Evolutionary conservation across 768 basidiomycete species (phyloP), one percentile per base, ranked within the genome.

Genomic region (Termitomyces sp.): DNA sequence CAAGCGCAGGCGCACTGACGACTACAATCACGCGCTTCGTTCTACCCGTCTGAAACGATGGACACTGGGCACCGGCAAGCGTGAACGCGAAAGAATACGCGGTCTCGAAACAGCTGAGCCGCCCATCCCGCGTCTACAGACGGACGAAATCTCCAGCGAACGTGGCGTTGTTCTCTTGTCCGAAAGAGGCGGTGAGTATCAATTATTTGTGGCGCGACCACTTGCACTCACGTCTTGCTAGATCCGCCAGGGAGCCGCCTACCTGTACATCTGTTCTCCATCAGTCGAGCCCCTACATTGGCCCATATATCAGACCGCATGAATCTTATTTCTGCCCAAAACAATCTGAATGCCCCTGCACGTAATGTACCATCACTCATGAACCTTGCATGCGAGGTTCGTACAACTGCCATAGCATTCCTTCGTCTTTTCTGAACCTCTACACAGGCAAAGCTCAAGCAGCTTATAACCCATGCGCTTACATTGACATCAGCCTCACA

Each of bases 231-330:
- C 33, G 22, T 53, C 28, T 53, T 1, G n/a, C 33, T 48, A 91
- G 90, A 88, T 55, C 82, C 85, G 1, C 82, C 91, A 3, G 91
- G 91, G 5, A 89, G 83, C 63, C 85, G 89, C 35, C 74, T 88
- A 22, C 85, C 87, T 2, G 77, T 92, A 8, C 88, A 91, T 58
- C 80, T 93, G n/a, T 84, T 90, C 38, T 85, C 91, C 9, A 81
- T 84, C 60, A 88, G 89, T 5, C 84, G 85, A 57, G 87, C 85
- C 6, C 88, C 89, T 5, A 90, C 89, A 1, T 68, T 88, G 22
- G 89, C 91, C 68, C 90, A 92, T 63, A 85, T 94, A 46, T 81
- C 84, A 7, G 91, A 94, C 65, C 82, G 91, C 58, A 84, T 92
- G 62, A 91, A 91, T 67, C 84, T 94, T 38, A 89, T 92, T 63